These are phyloP conservation scores for Vanderwaltozyma verrucispora DNA, from an alignment of 805 yeast species.

Conservation along the genomic window DNA sequence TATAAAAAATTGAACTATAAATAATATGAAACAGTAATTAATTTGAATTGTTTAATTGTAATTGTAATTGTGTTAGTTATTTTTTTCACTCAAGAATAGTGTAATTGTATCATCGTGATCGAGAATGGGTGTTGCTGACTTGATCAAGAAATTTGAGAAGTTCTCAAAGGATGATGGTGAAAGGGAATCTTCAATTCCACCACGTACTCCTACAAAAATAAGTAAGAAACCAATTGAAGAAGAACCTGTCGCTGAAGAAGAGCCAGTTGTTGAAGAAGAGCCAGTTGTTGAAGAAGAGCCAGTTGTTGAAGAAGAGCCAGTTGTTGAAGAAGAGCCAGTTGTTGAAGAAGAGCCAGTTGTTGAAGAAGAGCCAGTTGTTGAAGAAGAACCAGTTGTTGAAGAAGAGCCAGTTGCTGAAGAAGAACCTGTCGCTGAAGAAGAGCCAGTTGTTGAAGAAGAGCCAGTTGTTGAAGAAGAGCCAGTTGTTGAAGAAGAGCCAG, in stretches of 20 bases:
- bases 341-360: constrained; percentile 5
- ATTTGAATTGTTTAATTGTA: no score
- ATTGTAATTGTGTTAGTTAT: no score
- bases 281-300: constrained; percentile 4
- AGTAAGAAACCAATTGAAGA: constrained; percentile 1
- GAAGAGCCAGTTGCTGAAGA: constrained; percentile 5
- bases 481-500: constrained; percentile 4
- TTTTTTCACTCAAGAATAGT: no score
- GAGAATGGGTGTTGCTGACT: constrained; percentile 31
- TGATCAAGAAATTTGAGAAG: constrained; percentile 28
- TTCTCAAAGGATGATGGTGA: constrained; percentile 13
- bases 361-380: constrained; percentile 4
- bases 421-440: constrained; percentile 4
- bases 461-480: constrained; percentile 7
- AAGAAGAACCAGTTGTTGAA: constrained; percentile 4
- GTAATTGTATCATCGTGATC: no score
- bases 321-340: constrained; percentile 3
- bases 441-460: constrained; percentile 3
- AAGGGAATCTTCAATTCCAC: not conserved
- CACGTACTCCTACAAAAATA: not conserved
- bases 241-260: constrained; percentile 3
- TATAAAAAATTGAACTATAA: no score
- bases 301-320: constrained; percentile 4
- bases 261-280: constrained; percentile 3
- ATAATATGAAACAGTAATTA: no score